These are phyloP conservation scores for Wallacemonas sp. DNA, from an alignment of 208 protist genomes.

Conservation along the genomic window DNA sequence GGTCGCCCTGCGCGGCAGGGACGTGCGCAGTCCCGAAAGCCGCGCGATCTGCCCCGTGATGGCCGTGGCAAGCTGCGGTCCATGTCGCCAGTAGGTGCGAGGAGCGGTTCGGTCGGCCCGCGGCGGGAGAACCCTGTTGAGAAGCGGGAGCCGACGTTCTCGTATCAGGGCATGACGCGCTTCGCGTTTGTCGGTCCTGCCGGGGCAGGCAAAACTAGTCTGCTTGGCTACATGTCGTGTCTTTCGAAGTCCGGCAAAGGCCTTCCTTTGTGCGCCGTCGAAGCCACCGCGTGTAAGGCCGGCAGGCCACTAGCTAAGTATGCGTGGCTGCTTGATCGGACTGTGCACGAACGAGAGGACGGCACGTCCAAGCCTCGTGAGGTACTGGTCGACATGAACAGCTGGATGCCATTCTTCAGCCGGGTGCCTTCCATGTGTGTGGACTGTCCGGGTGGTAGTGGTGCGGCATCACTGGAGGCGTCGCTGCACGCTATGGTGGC, in stretches of 20 bases:
- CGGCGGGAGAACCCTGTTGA: not conserved
- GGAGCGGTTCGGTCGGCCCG: not conserved
- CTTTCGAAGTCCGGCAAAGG: not conserved
- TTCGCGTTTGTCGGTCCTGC: not conserved
- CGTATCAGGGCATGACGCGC: not conserved
- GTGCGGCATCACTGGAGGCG: not conserved
- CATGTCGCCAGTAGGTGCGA: not conserved
- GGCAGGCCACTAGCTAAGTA: not conserved
- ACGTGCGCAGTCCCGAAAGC: not conserved
- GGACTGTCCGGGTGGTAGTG: not conserved
- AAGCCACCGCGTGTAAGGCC: not conserved
- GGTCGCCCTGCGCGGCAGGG: not conserved
- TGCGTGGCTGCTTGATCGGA: conserved; percentile 3
- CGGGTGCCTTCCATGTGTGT: not conserved
- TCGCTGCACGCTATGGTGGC: not conserved
- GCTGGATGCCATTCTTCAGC: not conserved
- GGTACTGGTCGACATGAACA: not conserved
- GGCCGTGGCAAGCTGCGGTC: not conserved
- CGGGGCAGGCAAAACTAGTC: not conserved
- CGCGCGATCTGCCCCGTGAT: not conserved
- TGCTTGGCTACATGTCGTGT: not conserved
- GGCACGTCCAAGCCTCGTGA: not conserved
- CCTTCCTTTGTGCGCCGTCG: not conserved
- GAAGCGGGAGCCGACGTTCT: not conserved
- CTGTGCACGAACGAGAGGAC: not conserved